Base-by-base conservation (phyloP, 805 yeast species). In the Brettanomyces anomalus region DNA sequence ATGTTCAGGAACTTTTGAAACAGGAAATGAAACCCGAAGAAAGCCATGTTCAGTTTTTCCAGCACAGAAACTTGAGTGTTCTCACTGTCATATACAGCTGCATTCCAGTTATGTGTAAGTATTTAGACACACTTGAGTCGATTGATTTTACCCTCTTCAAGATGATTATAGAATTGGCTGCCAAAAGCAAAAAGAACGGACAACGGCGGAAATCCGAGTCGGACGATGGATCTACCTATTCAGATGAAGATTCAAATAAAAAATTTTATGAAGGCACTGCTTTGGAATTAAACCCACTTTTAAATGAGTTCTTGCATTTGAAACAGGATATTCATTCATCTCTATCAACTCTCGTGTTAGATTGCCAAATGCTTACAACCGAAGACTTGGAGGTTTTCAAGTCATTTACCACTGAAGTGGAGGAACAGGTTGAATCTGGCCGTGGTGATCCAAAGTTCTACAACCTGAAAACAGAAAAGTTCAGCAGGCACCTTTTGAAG, bases 321-420 rank as follows among this genome's bases (percentile, higher is more conserved):
- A 88, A 87, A 52, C 96, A 87, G 56, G 70, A 73, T 7, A 57
- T 85, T 20, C 89, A 86, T 57, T 77, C 81, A 49, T 56, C 71
- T 4, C 65, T 80, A 28, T 65, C 78, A 3, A 71, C 71, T 24
- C 67, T 83, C 5, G 67, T 85, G 10, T 72, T 85, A 71, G 76
- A 79, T 38, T 71, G 84, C 0, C 95, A 85, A 55, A 68, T 77
- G 11, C 61, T 85, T 10, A 81, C 93, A 0, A 60, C 84, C 10
- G 76, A 72, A 24, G 94, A 85, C 55, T 87, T 93, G 1, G 87
- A 82, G 45, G 81, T 79, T 2, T 85, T 85, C 60, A 68, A 39
- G 10, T 31, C 50, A 5, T 40, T 44, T 24, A 43, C 37, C 19
- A 33, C 82, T 62, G 71, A 70, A 44, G 79, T 78, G 26, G 85